Conservation (phyloP, 192 early-diverging fungal species). For the Linnemannia exigua region DNA sequence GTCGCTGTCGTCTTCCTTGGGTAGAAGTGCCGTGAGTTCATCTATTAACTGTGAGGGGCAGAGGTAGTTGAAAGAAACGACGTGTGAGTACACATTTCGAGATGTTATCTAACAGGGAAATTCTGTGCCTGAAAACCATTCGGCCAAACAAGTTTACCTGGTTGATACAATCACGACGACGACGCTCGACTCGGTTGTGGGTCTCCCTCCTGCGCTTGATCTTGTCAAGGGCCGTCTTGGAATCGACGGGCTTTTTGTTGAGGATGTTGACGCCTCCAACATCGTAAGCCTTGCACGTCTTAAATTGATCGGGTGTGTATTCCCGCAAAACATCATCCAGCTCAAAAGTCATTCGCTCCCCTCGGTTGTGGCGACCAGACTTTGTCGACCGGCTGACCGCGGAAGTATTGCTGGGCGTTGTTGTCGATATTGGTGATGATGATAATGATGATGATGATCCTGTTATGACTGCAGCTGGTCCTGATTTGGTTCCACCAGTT, state of each 20-base stretch:
- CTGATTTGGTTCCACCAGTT: neutral
- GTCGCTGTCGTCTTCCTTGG: conserved; percentile 42
- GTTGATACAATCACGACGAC: conserved; percentile 75
- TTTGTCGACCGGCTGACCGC: neutral
- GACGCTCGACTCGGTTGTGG: conserved; percentile 82
- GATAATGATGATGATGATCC: neutral
- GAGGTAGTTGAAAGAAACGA: neutral
- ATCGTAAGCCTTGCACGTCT: conserved; percentile 51
- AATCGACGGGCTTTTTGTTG: conserved; percentile 78
- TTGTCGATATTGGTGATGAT: neutral
- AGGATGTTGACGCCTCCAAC: conserved; percentile 82
- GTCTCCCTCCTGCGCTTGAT: conserved; percentile 78
- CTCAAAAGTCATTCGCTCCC: conserved; percentile 52
- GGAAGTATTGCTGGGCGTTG: neutral
- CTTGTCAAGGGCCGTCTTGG: conserved; percentile 75
- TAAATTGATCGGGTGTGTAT: conserved; percentile 50
- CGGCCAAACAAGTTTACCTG: conserved; percentile 20
- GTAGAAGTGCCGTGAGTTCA: conserved; percentile 60
- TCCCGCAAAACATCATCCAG: conserved; percentile 42
- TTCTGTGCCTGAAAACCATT: neutral
- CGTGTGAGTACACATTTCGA: neutral
- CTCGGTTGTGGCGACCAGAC: conserved; percentile 9
- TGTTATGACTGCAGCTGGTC: neutral
- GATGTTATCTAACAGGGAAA: neutral
- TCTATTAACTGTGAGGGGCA: conserved; percentile 46